Conservation (phyloP, 2,329 filamentous ascomycete genomes). For the Verticillium klebahnii region DNA sequence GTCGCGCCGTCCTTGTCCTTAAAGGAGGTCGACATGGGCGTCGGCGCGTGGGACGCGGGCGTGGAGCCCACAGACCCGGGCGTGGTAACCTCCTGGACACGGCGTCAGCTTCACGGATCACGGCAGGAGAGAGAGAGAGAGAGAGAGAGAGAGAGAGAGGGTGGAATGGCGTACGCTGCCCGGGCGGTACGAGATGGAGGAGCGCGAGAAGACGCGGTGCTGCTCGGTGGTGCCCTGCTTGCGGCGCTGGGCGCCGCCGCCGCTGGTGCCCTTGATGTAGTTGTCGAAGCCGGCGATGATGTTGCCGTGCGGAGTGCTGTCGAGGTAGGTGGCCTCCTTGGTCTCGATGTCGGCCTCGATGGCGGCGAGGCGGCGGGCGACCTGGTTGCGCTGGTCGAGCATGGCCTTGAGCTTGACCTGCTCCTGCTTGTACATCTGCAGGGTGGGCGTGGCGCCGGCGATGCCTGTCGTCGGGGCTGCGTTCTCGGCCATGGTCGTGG, state of each 20-base stretch:
- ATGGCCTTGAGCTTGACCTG: slow-evolving; percentile 43
- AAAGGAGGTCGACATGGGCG: slow-evolving; percentile 51
- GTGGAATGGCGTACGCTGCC: slow-evolving; percentile 9
- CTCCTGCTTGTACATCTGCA: slow-evolving; percentile 46
- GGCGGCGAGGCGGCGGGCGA: slow-evolving; percentile 26
- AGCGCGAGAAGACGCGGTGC: slow-evolving; percentile 69
- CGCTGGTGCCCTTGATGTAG: slow-evolving; percentile 84
- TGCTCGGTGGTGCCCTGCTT: slow-evolving; percentile 62
- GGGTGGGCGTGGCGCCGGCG: slow-evolving; percentile 25
- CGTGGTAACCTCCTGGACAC: slow-evolving; percentile 34
- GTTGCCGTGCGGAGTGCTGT: slow-evolving; percentile 84
- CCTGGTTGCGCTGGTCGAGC: slow-evolving; percentile 32
- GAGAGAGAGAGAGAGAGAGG: not conserved
- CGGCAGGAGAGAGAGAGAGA: too few species aligned
- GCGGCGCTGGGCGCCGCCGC: slow-evolving; percentile 58
- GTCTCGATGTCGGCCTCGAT: slow-evolving; percentile 77
- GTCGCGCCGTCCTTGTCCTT: slow-evolving; percentile 47
- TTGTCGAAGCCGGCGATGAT: slow-evolving; percentile 98
- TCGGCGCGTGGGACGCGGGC: slow-evolving; percentile 44
- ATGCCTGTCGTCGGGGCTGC: slow-evolving; percentile 3
- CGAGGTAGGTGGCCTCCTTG: slow-evolving; percentile 83
- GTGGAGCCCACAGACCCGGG: slow-evolving; percentile 38
- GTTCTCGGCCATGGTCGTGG: slow-evolving; percentile 10
- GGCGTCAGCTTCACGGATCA: slow-evolving; percentile 1
- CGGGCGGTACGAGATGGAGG: slow-evolving; percentile 57